Conservation (phyloP, 2,329 filamentous ascomycete genomes). For the Neoscytalidium dimidiatum region DNA sequence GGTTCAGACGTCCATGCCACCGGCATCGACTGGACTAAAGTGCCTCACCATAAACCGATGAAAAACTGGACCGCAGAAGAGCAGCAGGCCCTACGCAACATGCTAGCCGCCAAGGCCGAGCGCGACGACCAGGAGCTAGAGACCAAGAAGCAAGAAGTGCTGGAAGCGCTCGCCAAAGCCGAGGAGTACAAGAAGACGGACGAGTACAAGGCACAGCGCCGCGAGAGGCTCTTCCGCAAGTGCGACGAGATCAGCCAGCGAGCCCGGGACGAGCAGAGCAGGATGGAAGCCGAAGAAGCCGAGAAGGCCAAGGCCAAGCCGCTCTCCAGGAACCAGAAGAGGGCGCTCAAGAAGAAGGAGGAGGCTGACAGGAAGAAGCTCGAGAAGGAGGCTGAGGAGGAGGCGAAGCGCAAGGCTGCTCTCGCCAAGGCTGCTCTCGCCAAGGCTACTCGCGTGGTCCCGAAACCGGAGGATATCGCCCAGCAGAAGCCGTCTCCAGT, state of each 20-base stretch:
- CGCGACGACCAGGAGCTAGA: background rate
- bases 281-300: background rate
- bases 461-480: background rate
- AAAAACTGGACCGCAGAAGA: background rate
- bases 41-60: background rate
- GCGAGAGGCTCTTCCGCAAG: background rate
- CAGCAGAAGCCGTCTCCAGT: background rate
- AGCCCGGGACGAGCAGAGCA: background rate
- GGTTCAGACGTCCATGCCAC: background rate
- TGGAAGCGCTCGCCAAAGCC: too few relatives aligned
- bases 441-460: background rate
- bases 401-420: background rate
- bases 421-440: background rate
- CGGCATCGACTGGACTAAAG: background rate
- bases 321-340: background rate
- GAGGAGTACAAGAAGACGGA: background rate
- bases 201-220: background rate
- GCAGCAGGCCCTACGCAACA: background rate
- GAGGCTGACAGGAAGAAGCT: background rate
- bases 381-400: background rate
- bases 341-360: background rate
- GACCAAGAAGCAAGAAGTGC: background rate
- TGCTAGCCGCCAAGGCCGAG: background rate
- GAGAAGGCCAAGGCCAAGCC: background rate
- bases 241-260: background rate